A percentile compares a stretch with the other conserved stretches of the same genome.
Evolutionary conservation across 2,329 filamentous ascomycete genomes (phyloP).

Genomic region (Cytospora leucostoma): DNA sequence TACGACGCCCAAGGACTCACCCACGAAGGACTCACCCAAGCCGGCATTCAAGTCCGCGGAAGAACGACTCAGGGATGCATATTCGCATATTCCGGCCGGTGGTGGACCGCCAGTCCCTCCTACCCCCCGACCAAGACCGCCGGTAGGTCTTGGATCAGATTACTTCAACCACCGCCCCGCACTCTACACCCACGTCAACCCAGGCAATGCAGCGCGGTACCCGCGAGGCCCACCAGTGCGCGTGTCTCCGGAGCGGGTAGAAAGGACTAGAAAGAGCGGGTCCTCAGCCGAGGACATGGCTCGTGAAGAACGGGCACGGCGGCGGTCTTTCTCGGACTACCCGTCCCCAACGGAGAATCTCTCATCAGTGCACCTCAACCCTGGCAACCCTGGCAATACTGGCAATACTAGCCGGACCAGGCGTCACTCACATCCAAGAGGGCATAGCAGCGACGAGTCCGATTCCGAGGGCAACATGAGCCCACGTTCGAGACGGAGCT

Average conservation of each 20-base stretch:
- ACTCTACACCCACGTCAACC: slow-evolving; percentile 45
- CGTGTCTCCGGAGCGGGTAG: slow-evolving; percentile 30
- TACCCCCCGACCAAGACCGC: slow-evolving; percentile 34
- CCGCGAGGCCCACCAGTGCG: slow-evolving; percentile 29
- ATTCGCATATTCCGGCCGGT: slow-evolving; percentile 24
- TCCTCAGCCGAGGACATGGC: slow-evolving; percentile 39
- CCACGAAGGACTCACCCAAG: slow-evolving; percentile 36
- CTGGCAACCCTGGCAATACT: slow-evolving; percentile 38
- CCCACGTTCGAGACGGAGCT: slow-evolving; percentile 31
- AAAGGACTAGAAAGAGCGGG: slow-evolving; percentile 37
- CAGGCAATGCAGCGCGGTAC: slow-evolving; percentile 39
- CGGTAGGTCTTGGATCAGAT: slow-evolving; percentile 33
- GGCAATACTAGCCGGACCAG: slow-evolving; percentile 37
- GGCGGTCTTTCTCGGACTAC: slow-evolving; percentile 55
- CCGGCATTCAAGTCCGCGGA: slow-evolving; percentile 23
- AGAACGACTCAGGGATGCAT: slow-evolving; percentile 25
- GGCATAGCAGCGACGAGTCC: slow-evolving; percentile 47
- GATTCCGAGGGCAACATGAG: slow-evolving; percentile 36
- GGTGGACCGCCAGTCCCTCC: slow-evolving; percentile 14
- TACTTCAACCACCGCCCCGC: slow-evolving; percentile 42
- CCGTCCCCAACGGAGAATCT: slow-evolving; percentile 41
- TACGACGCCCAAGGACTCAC: slow-evolving; percentile 35
- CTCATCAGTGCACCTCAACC: slow-evolving; percentile 39
- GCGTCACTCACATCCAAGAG: slow-evolving; percentile 53
- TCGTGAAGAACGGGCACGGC: slow-evolving; percentile 42